Evolutionary conservation across 352 stramenopile species (phyloP).

Genomic region (Pythium coloratum): DNA sequence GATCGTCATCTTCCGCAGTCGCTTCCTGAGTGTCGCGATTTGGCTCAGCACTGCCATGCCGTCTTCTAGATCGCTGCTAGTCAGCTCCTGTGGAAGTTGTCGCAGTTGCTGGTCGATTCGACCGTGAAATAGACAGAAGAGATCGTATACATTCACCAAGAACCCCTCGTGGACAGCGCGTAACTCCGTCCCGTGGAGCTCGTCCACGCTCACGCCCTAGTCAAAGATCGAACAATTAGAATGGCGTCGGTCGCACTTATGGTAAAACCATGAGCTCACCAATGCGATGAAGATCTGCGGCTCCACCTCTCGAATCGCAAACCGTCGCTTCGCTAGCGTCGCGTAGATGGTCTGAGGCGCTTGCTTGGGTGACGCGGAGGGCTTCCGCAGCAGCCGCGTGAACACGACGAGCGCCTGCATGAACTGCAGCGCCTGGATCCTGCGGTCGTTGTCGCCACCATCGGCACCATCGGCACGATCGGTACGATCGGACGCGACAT

Average conservation of each 20-base stretch:
- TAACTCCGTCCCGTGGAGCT: conserved; percentile 36
- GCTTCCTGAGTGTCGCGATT: conserved; percentile 39
- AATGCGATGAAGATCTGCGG: conserved; percentile 61
- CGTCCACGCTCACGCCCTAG: neutral
- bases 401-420: conserved; percentile 57
- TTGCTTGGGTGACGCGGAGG: conserved; percentile 1
- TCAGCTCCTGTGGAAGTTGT: conserved; percentile 1
- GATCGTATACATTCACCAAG: conserved; percentile 45
- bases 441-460: neutral
- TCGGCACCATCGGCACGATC: neutral
- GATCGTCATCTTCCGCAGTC: conserved; percentile 46
- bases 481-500: neutral
- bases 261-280: conserved; percentile 21
- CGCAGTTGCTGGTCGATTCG: conserved; percentile 44
- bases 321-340: conserved; percentile 36
- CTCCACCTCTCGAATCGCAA: conserved; percentile 59
- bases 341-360: conserved; percentile 41
- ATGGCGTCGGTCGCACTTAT: neutral
- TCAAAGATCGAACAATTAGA: neutral
- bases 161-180: conserved; percentile 36
- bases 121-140: conserved; percentile 58
- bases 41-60: conserved; percentile 53
- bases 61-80: conserved; percentile 18
- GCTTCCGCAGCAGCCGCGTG: conserved; percentile 36
- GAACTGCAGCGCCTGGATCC: conserved; percentile 46